Evolutionary conservation across 495 filamentous ascomycete species (phyloP), one percentile per base, ranked within the genome.

Genomic region (Lichina pygmaea): DNA sequence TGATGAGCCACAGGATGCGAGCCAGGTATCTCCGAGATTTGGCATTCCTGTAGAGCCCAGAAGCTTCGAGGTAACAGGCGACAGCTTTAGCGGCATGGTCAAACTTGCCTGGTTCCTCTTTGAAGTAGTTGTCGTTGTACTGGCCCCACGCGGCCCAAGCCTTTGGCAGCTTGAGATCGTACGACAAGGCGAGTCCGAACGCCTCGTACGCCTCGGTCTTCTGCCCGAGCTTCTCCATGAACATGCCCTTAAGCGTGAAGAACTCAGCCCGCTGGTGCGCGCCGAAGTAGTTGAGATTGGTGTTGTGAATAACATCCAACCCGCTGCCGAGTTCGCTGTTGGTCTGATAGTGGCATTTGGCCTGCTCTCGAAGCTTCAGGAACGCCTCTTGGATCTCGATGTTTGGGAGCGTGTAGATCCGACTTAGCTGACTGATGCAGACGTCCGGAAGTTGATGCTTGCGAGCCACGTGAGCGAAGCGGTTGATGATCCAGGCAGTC

Each of bases 371-470:
- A 41, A 99, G 61, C 62, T 99, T 99, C 45, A 99, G 66, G 66
- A 99, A 99, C 0, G 91, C 91, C 57, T 99, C 89, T 58, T 99
- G 89, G 45, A 99, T 99, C 62, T 99, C 91, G 34, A 99, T 99
- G 54, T 99, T 99, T 7, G 91, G 91, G 8, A 99, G 70, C 0
- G 89, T 95, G 57, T 99, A 99, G 53, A 99, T 99, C 44, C 85
- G 81, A 54, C 84, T 92, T 10, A 99, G 71, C 55, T 99, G 91
- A 50, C 70, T 80, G 57, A 95, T 93, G 65, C 91, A 99, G 44
- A 95, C 89, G 42, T 95, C 91, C 1, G 85, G 82, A 51, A 99
- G 75, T 51, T 84, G 83, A 57, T 99, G 91, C 63, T 95, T 95
- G 32, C 91, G 73, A 43, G 91, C 89, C 36, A 99, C 91, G 54